Percentiles rank a stretch among this genome's conserved stretches.
Conservation (phyloP, 2,329 filamentous ascomycete genomes). For the Fusarium bactridioides region DNA sequence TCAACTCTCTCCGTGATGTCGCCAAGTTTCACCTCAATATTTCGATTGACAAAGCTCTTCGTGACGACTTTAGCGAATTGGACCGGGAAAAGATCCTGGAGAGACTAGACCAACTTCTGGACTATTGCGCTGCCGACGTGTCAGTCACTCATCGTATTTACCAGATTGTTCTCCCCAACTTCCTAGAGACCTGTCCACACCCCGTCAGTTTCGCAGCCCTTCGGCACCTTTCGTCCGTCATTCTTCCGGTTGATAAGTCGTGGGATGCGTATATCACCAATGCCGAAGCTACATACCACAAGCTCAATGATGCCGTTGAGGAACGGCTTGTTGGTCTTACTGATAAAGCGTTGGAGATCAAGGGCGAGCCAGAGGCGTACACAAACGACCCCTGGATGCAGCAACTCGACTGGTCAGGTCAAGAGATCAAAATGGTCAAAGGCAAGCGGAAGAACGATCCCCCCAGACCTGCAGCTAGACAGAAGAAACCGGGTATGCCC, state of each 20-base stretch:
- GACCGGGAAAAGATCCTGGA: conserved; percentile 73
- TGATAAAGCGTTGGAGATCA: conserved; percentile 78
- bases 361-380: conserved; percentile 73
- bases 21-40: conserved; percentile 95
- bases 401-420: conserved; percentile 95
- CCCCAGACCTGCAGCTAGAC: conserved; percentile 77
- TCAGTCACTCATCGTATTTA: conserved; percentile 94
- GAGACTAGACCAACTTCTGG: conserved; percentile 82
- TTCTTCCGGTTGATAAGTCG: conserved; percentile 85
- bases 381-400: conserved; percentile 86
- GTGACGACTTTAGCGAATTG: conserved; percentile 86
- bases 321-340: conserved; percentile 77
- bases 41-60: conserved; percentile 86
- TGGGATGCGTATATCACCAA: conserved; percentile 88
- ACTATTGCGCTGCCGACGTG: conserved; percentile 96
- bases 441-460: conserved; percentile 87
- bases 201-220: conserved; percentile 96
- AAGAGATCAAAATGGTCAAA: conserved; percentile 91
- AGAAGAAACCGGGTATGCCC: conserved; percentile 95
- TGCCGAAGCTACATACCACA: conserved; percentile 84
- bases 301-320: conserved; percentile 78
- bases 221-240: conserved; percentile 90
- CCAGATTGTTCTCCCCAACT: conserved; percentile 89
- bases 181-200: conserved; percentile 89
- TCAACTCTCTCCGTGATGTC: conserved; percentile 94